These are phyloP conservation scores for Pleurotus platypus DNA, from an alignment of 768 basidiomycete genomes.

Conservation along the genomic window DNA sequence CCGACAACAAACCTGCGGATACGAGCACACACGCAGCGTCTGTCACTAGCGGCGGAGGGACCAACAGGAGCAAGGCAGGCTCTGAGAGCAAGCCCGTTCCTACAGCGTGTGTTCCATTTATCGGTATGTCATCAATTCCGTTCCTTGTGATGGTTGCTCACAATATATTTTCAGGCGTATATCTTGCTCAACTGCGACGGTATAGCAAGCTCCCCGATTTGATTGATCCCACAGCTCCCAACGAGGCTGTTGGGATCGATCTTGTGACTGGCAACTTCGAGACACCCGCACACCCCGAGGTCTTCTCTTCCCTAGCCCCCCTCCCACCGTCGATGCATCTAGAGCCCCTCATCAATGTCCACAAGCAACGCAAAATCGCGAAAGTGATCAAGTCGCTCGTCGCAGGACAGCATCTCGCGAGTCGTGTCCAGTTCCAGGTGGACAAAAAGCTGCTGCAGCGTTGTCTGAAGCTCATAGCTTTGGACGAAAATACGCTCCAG, in stretches of 20 bases:
- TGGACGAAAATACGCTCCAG: conserved; percentile 53
- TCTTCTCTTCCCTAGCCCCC: conserved; percentile 68
- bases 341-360: conserved; percentile 84
- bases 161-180: conserved; percentile 49
- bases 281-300: conserved; percentile 71
- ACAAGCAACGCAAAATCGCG: conserved; percentile 83
- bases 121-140: conserved; percentile 43
- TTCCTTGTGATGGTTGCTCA: no score
- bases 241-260: conserved; percentile 64
- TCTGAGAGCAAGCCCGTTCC: conserved; percentile 38
- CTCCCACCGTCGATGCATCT: conserved; percentile 77
- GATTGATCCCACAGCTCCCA: conserved; percentile 80
- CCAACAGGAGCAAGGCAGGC: conserved; percentile 37
- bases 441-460: conserved; percentile 77
- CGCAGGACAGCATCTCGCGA: conserved; percentile 79
- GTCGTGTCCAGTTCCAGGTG: conserved; percentile 61
- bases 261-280: conserved; percentile 60
- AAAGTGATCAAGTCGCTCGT: conserved; percentile 78
- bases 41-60: conserved; percentile 41
- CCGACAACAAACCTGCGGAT: conserved; percentile 61
- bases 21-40: conserved; percentile 50
- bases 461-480: conserved; percentile 67
- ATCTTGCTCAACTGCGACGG: conserved; percentile 67
- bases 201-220: conserved; percentile 71
- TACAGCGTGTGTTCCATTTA: conserved; percentile 75